Base-by-base conservation (phyloP, 106 monocot genomes). In the Dendrobium officinale region DNA sequence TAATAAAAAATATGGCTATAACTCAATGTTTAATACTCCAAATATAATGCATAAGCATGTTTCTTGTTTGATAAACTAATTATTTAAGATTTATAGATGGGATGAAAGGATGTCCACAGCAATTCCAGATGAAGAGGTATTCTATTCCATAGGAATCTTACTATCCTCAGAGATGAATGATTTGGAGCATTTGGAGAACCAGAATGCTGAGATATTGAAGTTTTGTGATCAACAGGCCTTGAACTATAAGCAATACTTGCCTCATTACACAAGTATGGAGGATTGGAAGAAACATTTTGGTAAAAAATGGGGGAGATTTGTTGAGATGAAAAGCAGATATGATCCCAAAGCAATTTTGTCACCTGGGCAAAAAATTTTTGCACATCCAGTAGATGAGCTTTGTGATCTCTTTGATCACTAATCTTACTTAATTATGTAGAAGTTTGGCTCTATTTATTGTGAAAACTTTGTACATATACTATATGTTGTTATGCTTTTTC, bases 281-380 rank as follows among this genome's bases (percentile, higher is more conserved):
- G 88, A 85, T 0, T 94, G 94, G 94, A 77, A 24, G 80, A 84
- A 67, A 27, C 94, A 94, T 74, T 91, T 94, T 56, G 94, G 88
- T 0, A 13, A 26, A 0, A 88, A 85, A 70, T 94, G 94, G 91
- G 72, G 81, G 2, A 48, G 26, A 73, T 83, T 91, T 51, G 77
- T 74, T 10, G 74, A 83, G 70, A 86, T 87, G 86, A 94, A 94
- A 75, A 75, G 19, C 2, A 89, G 42, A 79, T 91, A 89, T 56
- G 94, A 94, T 75, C 91, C 91, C 6, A 89, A 85, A 16, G 80
- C 72, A 3, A 54, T 94, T 13, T 44, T 94, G 22, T 87, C 94
- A 0, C 91, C 87, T 5, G 94, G 91, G 2, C 94, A 91, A 26
- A 31, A 75, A 15, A 94, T 91, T 59, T 94, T 94, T 40, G 31